These are phyloP conservation scores for Albifimbria verrucaria DNA, from an alignment of 2,329 filamentous ascomycete genomes.

Conservation along the genomic window DNA sequence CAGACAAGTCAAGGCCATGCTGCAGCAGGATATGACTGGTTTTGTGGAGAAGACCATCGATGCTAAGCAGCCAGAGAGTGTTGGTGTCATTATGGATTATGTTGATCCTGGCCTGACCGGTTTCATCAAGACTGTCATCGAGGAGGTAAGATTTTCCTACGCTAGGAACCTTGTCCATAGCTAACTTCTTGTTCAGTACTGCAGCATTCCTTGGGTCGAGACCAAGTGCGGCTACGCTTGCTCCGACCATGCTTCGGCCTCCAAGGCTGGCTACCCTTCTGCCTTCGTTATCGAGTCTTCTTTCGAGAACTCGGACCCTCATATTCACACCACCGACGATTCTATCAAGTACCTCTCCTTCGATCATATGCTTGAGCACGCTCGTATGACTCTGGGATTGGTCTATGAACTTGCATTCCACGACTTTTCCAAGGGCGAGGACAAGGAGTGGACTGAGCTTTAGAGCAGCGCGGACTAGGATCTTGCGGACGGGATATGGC, in stretches of 20 bases:
- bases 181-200: too few species aligned
- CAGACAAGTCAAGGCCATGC: constrained; percentile 87
- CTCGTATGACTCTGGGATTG: constrained; percentile 76
- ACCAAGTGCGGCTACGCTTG: constrained; percentile 89
- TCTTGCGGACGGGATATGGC: neutral
- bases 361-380: constrained; percentile 90
- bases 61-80: constrained; percentile 76
- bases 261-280: constrained; percentile 70
- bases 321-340: constrained; percentile 70
- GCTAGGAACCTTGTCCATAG: too few species aligned
- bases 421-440: constrained; percentile 49
- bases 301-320: constrained; percentile 62
- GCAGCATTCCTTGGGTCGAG: constrained; percentile 79
- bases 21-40: constrained; percentile 98
- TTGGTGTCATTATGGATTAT: constrained; percentile 90
- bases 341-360: constrained; percentile 72
- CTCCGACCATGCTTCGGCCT: constrained; percentile 70
- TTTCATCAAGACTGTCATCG: constrained; percentile 89
- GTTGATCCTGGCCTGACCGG: constrained; percentile 78
- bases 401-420: constrained; percentile 82
- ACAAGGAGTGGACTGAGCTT: constrained; percentile 31
- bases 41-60: constrained; percentile 80
- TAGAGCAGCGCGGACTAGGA: constrained; percentile 21
- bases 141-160: constrained; percentile 32
- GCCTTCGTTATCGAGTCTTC: constrained; percentile 75